Evolutionary conservation across 306 rosid genomes (phyloP).

Genomic region (Purshia tridentata): DNA sequence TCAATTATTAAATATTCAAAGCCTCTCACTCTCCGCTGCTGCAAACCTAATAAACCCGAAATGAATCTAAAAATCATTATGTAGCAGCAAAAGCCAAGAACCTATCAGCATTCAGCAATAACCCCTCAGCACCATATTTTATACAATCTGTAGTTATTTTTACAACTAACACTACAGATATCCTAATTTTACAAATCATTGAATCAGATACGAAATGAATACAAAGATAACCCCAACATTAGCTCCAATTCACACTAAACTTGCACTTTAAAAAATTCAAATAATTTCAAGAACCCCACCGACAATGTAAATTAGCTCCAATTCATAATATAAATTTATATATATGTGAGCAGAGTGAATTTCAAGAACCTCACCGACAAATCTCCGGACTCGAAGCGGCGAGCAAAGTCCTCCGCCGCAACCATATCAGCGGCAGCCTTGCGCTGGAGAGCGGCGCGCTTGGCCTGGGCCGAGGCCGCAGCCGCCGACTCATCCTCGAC

Average conservation of each 20-base stretch:
- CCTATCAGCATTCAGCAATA: background rate
- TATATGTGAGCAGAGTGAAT: background rate
- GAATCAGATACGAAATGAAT: background rate
- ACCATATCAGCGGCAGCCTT: slow-evolving; percentile 96
- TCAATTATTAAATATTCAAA: background rate
- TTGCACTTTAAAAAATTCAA: background rate
- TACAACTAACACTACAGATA: background rate
- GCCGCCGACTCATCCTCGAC: slow-evolving; percentile 42
- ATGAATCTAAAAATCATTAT: background rate
- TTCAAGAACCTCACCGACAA: slow-evolving; percentile 43
- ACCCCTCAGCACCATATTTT: no score
- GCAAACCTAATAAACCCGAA: background rate
- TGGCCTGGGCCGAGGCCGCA: slow-evolving; percentile 75
- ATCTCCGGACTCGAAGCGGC: slow-evolving; percentile 79
- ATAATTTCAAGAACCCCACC: slow-evolving; percentile 35
- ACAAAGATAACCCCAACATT: background rate
- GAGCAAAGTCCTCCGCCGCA: slow-evolving; percentile 90
- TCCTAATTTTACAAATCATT: background rate
- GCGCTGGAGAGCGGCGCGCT: slow-evolving; percentile 73
- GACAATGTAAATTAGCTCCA: slow-evolving; percentile 29
- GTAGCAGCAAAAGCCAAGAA: background rate
- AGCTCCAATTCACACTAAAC: slow-evolving; percentile 2
- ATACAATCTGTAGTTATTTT: background rate
- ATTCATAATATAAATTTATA: background rate
- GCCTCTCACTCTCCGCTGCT: background rate